Base-by-base conservation (phyloP, 306 rosid genomes). In the Cicer judaicum region DNA sequence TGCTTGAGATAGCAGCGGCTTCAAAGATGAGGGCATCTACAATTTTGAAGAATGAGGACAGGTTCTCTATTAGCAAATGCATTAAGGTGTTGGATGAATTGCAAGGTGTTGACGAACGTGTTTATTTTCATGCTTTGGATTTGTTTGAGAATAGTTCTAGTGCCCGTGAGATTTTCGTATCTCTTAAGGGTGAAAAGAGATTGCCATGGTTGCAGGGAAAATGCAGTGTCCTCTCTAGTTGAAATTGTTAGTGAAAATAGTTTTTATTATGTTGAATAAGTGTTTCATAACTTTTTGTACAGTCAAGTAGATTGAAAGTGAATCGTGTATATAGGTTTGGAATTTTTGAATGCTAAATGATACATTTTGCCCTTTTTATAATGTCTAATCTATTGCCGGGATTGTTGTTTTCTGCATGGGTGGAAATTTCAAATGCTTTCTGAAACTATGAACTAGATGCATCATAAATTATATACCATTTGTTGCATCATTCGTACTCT, bases 1-100 rank as follows among this genome's bases (percentile, higher is more conserved):
- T 89, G 93, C 86, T 89, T 52, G 93, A 89, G 82, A 89, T 92
- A 39, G 97, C 96, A 39, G 83, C 93, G 56, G 93, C 92, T 66
- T 92, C 96, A 8, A 92, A 88, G 85, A 85, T 84, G 88, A 92
- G 97, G 68, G 91, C 97, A 41, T 80, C 73, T 13, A 88, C 88
- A 36, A 87, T 92, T 34, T 53, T 87, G 96, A 92, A 89, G 87
- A 92, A 81, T 50, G 97, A 89, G 78, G 91, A 89, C 53, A 87
- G 83, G 24, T 89, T 89, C 79, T 88, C 92, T 10, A 89, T 89
- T 29, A 89, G 88, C 86, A 92, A 87, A 70, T 92, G 97, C 87
- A 92, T 92, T 8, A 92, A 88, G 84, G 85, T 84, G 34, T 84
- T 92, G 86, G 96, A 92, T 80, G 96, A 85, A 79, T 82, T 92